Evolutionary conservation across 176 grass and related monocot species (phyloP), one percentile per base, ranked within the genome.

Genomic region (Lolium multiflorum): DNA sequence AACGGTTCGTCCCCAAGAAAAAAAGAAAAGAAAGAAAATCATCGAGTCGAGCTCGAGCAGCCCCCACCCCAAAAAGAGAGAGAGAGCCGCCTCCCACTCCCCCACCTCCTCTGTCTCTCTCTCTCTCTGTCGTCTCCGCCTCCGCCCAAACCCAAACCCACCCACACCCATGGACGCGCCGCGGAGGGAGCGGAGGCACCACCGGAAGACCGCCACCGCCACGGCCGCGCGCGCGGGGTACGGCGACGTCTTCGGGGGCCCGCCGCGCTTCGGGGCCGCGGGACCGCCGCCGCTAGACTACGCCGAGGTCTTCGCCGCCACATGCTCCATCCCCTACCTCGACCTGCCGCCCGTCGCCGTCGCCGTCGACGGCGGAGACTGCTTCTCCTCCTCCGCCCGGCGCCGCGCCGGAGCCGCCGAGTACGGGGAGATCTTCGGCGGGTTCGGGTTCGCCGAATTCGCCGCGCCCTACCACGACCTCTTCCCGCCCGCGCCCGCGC

Each of bases 301-400:
- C 85, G 78, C 89, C 35, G 93, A 95, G 87, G 84, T 98, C 52
- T 95, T 98, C 74, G 81, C 90, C 7, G 72, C 75, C 15, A 81
- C 95, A 9, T 94, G 93, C 88, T 89, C 93, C 89, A 98, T 98
- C 62, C 96, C 96, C 38, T 94, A 88, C 81, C 96, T 98, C 73
- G 90, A 98, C 82, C 90, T 98, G 49, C 91, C 91, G 20, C 86
- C 81, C 22, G 61, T 78, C 24, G 49, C 77, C 15, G 79, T 58
- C 59, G 79, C 0, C n/a, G 76, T 20, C 20, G 74, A 28, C 3
- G 86, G 44, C 25, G 75, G 16, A 4, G 86, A 4, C 1, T 5
- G 78, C 3, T 81, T 91, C 83, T 98, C 94, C 4, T 98, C 95
- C 4, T 31, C 63, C 55, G 78, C 86, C 21, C 50, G 78, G 11